Evolutionary conservation across 2,329 filamentous ascomycete species (phyloP), one percentile per base, ranked within the genome.

Genomic region (Apiospora koreana): DNA sequence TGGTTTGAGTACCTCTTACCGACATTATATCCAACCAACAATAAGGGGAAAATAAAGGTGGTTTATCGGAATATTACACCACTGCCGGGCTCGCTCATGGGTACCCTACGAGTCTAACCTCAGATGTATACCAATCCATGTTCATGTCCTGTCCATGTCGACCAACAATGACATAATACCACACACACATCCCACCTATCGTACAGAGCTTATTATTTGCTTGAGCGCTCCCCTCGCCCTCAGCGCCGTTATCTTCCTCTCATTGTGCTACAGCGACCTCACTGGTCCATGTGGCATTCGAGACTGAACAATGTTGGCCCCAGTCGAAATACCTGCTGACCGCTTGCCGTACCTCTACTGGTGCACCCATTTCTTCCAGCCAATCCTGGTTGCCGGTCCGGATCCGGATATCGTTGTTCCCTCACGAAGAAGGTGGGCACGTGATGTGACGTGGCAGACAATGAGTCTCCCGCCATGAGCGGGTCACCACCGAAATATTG

Each of bases 391-490:
- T 25, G 21, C 31, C 54, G 21, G 54, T 62, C 54, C 54, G 54
- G 54, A 62, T 62, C 54, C 54, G 31, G 54, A n/a, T 10, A 9
- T 62, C 18, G 54, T 38, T 62, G 54, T 38, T 62, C 18, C 31
- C 16, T 38, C 31, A 38, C 54, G 28, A 62, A 62, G 18, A 62
- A 38, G 54, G 54, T 62, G 54, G 54, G 31, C 54, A 62, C 54
- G 54, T 62, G 54, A 62, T 28, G 54, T 62, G 54, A 62, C 54
- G 54, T 62, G 54, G 54, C 54, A 62, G 28, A 31, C 50, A 12
- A 62, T 35, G 31, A 62, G 48, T 25, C 48, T 35, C 18, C 54
- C 31, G 54, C 54, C n/a, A 62, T n/a, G 35, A 62, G 54, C 54
- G 54, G 54, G 31, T 12, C 31, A n/a, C 18, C n/a, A n/a, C n/a